A percentile compares a stretch with the other conserved stretches of the same genome.
Conservation (phyloP, 73 alveolate genomes). For the Tetrahymena elliotti region DNA sequence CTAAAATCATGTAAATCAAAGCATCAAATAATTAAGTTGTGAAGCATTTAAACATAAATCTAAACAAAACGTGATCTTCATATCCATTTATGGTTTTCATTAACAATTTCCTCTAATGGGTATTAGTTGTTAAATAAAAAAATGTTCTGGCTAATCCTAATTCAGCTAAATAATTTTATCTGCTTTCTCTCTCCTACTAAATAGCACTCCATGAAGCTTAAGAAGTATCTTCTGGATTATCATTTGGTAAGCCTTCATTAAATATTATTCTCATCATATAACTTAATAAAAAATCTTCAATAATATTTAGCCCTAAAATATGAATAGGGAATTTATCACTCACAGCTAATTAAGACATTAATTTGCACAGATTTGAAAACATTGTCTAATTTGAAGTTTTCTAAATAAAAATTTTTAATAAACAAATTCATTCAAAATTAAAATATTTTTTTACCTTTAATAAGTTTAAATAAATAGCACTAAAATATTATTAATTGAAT, state of each 20-base stretch:
- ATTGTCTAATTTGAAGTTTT: not conserved
- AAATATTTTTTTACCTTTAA: not conserved
- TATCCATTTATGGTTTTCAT: not conserved
- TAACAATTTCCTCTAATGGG: not conserved
- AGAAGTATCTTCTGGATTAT: not conserved
- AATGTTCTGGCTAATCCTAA: not conserved
- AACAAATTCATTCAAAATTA: not conserved
- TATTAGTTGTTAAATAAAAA: not conserved
- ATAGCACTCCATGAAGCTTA: not conserved
- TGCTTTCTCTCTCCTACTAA: not conserved
- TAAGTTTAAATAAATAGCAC: not conserved
- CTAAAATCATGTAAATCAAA: not conserved
- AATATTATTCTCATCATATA: not conserved
- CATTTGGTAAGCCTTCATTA: not conserved
- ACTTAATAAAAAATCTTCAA: not conserved
- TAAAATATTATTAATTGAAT: not conserved
- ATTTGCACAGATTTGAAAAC: not conserved
- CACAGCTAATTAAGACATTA: not conserved
- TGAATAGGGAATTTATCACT: not conserved
- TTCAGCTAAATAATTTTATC: not conserved
- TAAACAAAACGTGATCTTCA: not conserved
- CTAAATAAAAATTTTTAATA: not conserved
- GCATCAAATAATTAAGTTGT: not conserved
- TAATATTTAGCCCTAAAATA: not conserved
- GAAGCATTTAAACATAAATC: not conserved